phyloP scores from a whole-genome alignment of 805 yeast species.

The Kockiozyma suomiensis region DNA sequence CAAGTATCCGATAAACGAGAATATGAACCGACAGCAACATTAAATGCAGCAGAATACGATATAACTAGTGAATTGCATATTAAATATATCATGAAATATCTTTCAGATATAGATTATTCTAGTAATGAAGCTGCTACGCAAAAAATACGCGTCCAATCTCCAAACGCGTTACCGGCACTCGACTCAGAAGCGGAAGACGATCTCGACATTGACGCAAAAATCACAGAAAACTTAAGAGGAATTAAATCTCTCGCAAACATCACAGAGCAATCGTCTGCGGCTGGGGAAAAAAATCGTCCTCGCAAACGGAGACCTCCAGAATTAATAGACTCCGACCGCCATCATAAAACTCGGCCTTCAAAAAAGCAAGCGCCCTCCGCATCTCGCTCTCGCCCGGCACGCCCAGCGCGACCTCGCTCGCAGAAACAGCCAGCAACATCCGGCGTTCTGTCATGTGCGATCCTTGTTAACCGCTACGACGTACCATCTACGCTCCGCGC shows the following conservation, averaged over 20 bases:
- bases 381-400: neutral
- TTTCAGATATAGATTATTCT: neutral
- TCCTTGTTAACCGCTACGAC: constrained; percentile 10
- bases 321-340: neutral
- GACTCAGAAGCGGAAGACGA: constrained; percentile 14
- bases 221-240: neutral
- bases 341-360: neutral
- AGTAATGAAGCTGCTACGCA: neutral
- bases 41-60: neutral
- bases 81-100: constrained; percentile 3
- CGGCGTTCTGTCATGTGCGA: constrained; percentile 7
- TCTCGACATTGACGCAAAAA: neutral
- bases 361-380: neutral
- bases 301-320: neutral
- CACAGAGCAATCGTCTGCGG: neutral
- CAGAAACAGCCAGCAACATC: neutral
- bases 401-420: neutral
- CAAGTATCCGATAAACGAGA: neutral
- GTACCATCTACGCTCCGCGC: constrained; percentile 4
- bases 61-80: neutral
- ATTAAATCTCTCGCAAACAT: neutral
- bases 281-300: neutral
- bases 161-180: neutral
- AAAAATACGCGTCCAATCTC: too few relatives aligned
- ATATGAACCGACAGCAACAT: neutral